Evolutionary conservation across 208 protist species (phyloP), one percentile per base, ranked within the genome.

Genomic region (Trypanosoma vivax): DNA sequence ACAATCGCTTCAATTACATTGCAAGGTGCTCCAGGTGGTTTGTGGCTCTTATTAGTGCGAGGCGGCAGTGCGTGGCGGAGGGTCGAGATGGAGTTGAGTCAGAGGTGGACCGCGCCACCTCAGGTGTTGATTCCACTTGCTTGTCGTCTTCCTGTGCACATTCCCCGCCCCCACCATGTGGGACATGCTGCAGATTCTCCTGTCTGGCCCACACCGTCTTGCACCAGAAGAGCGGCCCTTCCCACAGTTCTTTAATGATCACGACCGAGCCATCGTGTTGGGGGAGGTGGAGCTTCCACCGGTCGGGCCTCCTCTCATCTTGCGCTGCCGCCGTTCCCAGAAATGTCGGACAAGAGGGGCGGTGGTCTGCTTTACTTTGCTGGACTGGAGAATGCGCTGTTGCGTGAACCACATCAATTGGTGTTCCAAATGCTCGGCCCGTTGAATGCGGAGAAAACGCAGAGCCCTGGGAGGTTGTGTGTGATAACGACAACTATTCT

Each of bases 401-500:
- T 92, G 2, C 48, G 38, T 19, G 80, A 83, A 55, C 79, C 84
- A 21, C 76, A 87, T 52, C 71, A 78, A 45, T 69, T 92, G 13
- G 50, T 89, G 37, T 92, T 81, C 65, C 70, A 55, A 30, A 68
- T 79, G 38, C 45, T 92, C 18, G 70, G 60, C 18, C 37, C 73
- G 9, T 46, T 88, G 24, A 77, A 87, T 64, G 74, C 80, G 5
- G 85, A 92, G 61, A 23, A 51, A 19, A 71, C 89, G 50, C 66
- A 73, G 33, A 72, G 69, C 65, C 77, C 79, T 47, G 76, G 51
- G 19, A 62, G 76, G 0, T 71, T 92, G 21, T 85, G 75, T 59
- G 70, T 79, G 18, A 64, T 89, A 23, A 86, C 81, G 11, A 92
- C 79, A n/a, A 68, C 70, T 13, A 54, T 92, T 24, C 45, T 92